These are phyloP conservation scores for Zoysia japonica DNA, from an alignment of 176 grass and related monocot genomes.

Conservation along the genomic window DNA sequence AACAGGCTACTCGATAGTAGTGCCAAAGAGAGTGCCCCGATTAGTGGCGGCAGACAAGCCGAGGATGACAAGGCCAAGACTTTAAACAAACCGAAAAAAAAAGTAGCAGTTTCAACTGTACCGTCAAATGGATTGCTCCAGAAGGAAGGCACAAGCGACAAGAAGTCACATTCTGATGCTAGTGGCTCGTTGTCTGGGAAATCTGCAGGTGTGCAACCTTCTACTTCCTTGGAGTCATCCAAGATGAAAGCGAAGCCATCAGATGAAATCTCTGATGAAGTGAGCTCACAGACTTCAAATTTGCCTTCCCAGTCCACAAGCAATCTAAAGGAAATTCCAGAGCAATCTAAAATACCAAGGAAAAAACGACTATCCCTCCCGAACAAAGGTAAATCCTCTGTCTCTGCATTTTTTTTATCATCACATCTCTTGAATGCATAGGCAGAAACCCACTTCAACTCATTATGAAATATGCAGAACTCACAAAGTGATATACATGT, in stretches of 20 bases:
- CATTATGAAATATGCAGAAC: not conserved
- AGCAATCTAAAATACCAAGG: slow-evolving; percentile 32
- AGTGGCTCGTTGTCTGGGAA: slow-evolving; percentile 63
- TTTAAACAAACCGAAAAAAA: slow-evolving; percentile 52
- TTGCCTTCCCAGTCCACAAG: slow-evolving; percentile 59
- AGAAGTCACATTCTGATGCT: slow-evolving; percentile 59
- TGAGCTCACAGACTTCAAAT: slow-evolving; percentile 48
- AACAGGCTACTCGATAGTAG: slow-evolving; percentile 75
- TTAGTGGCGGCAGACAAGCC: slow-evolving; percentile 27
- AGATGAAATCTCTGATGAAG: slow-evolving; percentile 57
- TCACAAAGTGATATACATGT: not conserved
- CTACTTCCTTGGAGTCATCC: slow-evolving; percentile 40
- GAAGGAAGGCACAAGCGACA: slow-evolving; percentile 42
- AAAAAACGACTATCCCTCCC: slow-evolving; percentile 81
- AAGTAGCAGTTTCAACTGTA: not conserved
- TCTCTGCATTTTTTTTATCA: not conserved
- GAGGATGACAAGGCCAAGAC: slow-evolving; percentile 41
- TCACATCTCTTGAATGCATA: not conserved
- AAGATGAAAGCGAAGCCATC: slow-evolving; percentile 50
- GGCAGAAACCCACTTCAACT: not conserved
- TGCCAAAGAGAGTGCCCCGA: slow-evolving; percentile 52
- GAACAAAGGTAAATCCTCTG: slow-evolving; percentile 51
- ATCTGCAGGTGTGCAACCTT: slow-evolving; percentile 39
- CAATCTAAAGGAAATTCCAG: slow-evolving; percentile 76
- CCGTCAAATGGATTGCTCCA: slow-evolving; percentile 35